phyloP scores from a whole-genome alignment of 192 early-diverging fungal species.

The Rhizoclosmatium sp. region DNA sequence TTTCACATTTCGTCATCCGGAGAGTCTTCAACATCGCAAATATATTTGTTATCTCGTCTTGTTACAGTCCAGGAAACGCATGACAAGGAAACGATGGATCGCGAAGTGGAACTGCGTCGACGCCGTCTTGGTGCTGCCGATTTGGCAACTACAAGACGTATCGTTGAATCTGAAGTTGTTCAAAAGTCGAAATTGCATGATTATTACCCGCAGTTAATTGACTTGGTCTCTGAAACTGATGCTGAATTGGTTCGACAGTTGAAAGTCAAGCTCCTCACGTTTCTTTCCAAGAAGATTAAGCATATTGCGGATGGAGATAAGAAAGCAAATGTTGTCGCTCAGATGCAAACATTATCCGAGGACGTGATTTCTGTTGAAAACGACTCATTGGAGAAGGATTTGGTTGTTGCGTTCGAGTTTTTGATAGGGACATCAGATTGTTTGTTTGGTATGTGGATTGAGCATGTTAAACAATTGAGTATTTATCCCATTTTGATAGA shows the following conservation, averaged over 20 bases:
- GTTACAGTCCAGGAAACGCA: constrained; percentile 49
- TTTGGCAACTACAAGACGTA: constrained; percentile 58
- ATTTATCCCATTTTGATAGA: not conserved
- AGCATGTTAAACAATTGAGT: not conserved
- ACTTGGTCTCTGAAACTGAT: not conserved
- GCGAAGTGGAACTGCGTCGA: constrained; percentile 70
- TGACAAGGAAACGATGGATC: constrained; percentile 59
- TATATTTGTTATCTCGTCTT: constrained; percentile 19
- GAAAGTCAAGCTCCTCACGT: constrained; percentile 2
- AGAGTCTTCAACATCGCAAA: not conserved
- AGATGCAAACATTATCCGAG: not conserved
- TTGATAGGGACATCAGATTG: not conserved
- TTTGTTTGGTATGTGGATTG: too few relatives aligned
- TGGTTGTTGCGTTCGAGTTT: not conserved
- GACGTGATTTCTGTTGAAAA: not conserved
- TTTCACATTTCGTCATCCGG: not conserved
- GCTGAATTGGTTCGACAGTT: not conserved
- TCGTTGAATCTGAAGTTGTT: constrained; percentile 73
- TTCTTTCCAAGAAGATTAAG: constrained; percentile 27
- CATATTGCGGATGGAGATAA: not conserved
- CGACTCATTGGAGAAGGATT: not conserved
- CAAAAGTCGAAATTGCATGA: constrained; percentile 23
- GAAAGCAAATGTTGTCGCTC: not conserved
- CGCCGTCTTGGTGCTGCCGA: constrained; percentile 75
- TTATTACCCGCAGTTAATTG: constrained; percentile 1